phyloP scores from a whole-genome alignment of 148 eudicot species.

The Drosera capensis region DNA sequence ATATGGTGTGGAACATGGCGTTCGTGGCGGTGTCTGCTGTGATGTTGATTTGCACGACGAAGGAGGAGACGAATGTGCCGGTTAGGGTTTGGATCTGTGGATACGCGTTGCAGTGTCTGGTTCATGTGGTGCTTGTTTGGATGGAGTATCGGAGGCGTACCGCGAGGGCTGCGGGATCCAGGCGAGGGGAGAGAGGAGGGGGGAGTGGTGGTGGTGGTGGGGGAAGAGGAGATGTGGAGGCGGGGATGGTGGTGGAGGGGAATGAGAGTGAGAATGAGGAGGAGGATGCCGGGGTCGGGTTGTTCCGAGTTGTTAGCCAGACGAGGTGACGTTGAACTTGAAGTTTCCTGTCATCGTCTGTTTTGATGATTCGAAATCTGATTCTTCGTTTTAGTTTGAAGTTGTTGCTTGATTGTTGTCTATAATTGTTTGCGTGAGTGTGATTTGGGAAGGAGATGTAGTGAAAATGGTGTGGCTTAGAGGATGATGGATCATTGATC shows the following conservation, averaged over 20 bases:
- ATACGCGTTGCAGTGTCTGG: conserved; percentile 60
- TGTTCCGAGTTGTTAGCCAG: conserved; percentile 20
- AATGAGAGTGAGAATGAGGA: conserved; percentile 1
- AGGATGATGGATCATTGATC: no score
- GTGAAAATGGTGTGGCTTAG: no score
- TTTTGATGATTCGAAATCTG: background rate
- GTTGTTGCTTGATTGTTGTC: background rate
- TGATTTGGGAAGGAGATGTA: no score
- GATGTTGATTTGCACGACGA: conserved; percentile 31
- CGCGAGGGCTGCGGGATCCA: background rate
- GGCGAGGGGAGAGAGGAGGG: conserved; percentile 18
- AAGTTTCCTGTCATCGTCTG: background rate
- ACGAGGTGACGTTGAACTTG: conserved; percentile 29
- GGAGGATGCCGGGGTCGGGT: conserved; percentile 10
- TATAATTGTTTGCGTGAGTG: no score
- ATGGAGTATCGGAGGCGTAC: conserved; percentile 45
- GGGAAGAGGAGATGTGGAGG: conserved; percentile 2
- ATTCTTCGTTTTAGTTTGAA: background rate
- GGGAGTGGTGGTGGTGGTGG: conserved; percentile 6
- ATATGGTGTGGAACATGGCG: conserved; percentile 62
- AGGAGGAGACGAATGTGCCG: conserved; percentile 57
- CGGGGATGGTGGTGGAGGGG: background rate
- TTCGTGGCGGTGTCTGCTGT: conserved; percentile 52
- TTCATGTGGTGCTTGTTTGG: conserved; percentile 79
- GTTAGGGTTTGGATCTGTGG: conserved; percentile 88